Percentiles rank a stretch among this genome's conserved stretches.
phyloP scores from a whole-genome alignment of 148 eudicot species.

The Drosera capensis region DNA sequence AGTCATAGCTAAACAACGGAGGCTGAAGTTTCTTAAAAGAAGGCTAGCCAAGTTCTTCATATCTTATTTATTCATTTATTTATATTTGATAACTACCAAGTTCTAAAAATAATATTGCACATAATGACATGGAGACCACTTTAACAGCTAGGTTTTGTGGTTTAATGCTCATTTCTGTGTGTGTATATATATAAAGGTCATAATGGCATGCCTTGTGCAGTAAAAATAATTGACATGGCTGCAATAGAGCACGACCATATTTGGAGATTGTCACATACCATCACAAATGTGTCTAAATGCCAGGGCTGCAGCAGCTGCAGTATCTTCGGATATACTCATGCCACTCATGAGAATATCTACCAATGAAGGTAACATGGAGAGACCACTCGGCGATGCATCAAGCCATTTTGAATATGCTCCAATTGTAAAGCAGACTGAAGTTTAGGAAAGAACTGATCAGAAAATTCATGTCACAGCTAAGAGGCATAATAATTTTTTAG shows the following conservation, averaged over 20 bases:
- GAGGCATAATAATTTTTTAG: too few relatives aligned
- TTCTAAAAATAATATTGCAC: too few relatives aligned
- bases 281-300: constrained; percentile 89
- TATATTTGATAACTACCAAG: too few relatives aligned
- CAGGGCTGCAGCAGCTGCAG: constrained; percentile 93
- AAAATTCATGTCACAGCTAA: too few relatives aligned
- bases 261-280: constrained; percentile 31
- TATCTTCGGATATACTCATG: constrained; percentile 91
- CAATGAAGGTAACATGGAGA: constrained; percentile 62
- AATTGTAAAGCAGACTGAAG: constrained; percentile 66
- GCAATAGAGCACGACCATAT: neutral
- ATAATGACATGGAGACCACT: too few relatives aligned
- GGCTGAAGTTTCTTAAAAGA: too few relatives aligned
- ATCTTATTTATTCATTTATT: too few relatives aligned
- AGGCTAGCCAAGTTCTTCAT: too few relatives aligned
- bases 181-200: too few relatives aligned
- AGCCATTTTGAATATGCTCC: constrained; percentile 99
- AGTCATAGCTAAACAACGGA: too few relatives aligned
- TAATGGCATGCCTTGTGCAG: neutral
- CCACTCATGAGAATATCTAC: constrained; percentile 91
- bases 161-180: too few relatives aligned
- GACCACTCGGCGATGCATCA: constrained; percentile 69
- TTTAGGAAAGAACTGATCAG: neutral
- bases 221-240: neutral
- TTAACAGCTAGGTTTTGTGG: too few relatives aligned